Base-by-base conservation (phyloP, 2,329 filamentous ascomycete genomes). In the Polychaeton citri region DNA sequence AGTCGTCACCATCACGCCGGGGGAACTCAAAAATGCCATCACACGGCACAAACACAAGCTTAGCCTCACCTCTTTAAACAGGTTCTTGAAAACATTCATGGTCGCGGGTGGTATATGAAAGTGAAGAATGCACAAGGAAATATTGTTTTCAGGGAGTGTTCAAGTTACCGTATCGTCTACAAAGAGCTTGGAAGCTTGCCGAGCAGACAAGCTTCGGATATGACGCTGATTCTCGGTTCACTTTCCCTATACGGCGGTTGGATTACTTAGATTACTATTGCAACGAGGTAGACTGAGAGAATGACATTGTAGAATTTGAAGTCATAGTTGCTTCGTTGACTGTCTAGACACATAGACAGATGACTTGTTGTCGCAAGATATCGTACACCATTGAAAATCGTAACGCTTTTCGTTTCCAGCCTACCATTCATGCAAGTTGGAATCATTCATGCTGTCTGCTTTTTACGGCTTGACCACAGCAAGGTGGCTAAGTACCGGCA, bases 31-130 rank as follows among this genome's bases (percentile, higher is more conserved):
- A 10, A 10, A 17, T 15, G 21, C 21, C 21, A 6, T 20, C 17
- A 16, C 20, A 17, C 13, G 17, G 21, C 20, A 9, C 18, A 15
- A 24, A 13, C 9, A 4, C 13, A 10, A 32, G 10, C 13, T 16
- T 3, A 17, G 32, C 43, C 53, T 34, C 49, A 64, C 64, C 58
- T 67, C 63, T 45, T 61, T 60, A 45, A 67, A 67, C 30, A 66
- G 48, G 42, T 60, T 60, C 46, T 63, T 65, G 53, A 64, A 63
- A 52, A 64, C 61, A 35, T 37, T 58, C 55, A 58, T 58, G n/a
- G 35, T 52, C 6, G 30, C 18, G 13, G 4, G 5, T 32, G 24
- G n/a, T n/a, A n/a, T n/a, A 7, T 28, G 24, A 28, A 3, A 12
- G 24, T 28, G 24, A 28, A 28, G 24, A n/a, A n/a, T n/a, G n/a